Evolutionary conservation across 2,329 filamentous ascomycete genomes (phyloP).

Genomic region (Trichocomaceae sp.): DNA sequence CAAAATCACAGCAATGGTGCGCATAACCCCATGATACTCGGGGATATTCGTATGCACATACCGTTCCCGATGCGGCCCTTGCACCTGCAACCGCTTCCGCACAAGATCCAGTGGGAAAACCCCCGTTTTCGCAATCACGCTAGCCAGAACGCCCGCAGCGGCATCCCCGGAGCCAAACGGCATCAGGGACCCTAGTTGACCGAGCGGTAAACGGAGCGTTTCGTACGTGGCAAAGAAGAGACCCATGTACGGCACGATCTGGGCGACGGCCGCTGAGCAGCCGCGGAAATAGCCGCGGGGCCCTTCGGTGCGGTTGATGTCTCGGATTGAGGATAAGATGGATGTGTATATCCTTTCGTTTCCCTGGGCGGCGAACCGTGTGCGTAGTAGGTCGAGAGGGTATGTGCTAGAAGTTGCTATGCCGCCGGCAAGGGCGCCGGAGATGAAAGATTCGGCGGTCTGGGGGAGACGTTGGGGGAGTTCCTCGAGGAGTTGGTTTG

Average conservation of each 20-base stretch:
- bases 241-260: constrained; percentile 96
- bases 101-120: constrained; percentile 93
- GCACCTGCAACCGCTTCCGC: constrained; percentile 87
- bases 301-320: constrained; percentile 73
- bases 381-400: constrained; percentile 85
- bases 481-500: constrained; percentile 59
- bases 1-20: constrained; percentile 63
- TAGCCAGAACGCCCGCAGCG: constrained; percentile 70
- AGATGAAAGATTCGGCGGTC: constrained; percentile 70
- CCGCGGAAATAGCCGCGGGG: constrained; percentile 78
- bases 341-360: constrained; percentile 70
- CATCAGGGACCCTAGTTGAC: constrained; percentile 34
- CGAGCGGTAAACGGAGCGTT: constrained; percentile 56
- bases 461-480: constrained; percentile 52
- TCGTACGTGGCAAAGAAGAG: constrained; percentile 92
- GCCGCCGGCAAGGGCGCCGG: constrained; percentile 76
- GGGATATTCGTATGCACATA: constrained; percentile 89
- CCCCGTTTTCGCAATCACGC: constrained; percentile 74
- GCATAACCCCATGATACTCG: constrained; percentile 63
- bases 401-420: constrained; percentile 79
- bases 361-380: constrained; percentile 93
- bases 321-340: constrained; percentile 59
- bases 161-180: constrained; percentile 77
- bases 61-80: constrained; percentile 71
- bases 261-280: constrained; percentile 68